These are phyloP conservation scores for Lodderomyces orthopsilosis DNA, from an alignment of 1,139 yeast genomes.

Conservation along the genomic window DNA sequence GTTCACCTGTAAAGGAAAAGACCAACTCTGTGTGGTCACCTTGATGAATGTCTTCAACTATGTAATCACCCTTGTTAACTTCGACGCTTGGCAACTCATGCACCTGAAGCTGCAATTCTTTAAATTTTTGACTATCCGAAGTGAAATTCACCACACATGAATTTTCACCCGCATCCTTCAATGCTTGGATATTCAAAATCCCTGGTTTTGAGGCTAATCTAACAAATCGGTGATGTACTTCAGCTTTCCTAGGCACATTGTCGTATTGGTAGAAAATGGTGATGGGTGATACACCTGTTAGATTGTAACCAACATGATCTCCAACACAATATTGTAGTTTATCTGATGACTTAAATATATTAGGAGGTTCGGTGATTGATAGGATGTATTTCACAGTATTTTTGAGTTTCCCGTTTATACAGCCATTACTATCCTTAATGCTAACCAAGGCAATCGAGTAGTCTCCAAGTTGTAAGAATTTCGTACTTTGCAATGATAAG, in stretches of 20 bases:
- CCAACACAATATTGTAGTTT: conserved; percentile 79
- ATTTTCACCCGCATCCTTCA: conserved; percentile 71
- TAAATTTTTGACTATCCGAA: conserved; percentile 29
- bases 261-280: conserved; percentile 72
- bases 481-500: conserved; percentile 16
- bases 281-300: conserved; percentile 82
- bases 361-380: conserved; percentile 74
- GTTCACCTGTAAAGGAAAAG: conserved; percentile 66
- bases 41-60: conserved; percentile 80
- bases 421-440: conserved; percentile 70
- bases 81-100: conserved; percentile 92
- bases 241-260: conserved; percentile 56
- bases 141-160: conserved; percentile 67
- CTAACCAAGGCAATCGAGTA: conserved; percentile 58
- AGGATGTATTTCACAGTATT: conserved; percentile 40
- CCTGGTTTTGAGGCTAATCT: conserved; percentile 86
- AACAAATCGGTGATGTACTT: conserved; percentile 52
- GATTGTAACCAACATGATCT: conserved; percentile 73
- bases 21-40: conserved; percentile 79
- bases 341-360: conserved; percentile 41
- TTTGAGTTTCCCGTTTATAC: conserved; percentile 46
- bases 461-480: conserved; percentile 34
- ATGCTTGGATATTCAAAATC: conserved; percentile 57
- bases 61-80: conserved; percentile 70
- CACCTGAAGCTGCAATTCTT: conserved; percentile 51